Evolutionary conservation across 345 rosid species (phyloP).

Genomic region (Lepidium africanum): DNA sequence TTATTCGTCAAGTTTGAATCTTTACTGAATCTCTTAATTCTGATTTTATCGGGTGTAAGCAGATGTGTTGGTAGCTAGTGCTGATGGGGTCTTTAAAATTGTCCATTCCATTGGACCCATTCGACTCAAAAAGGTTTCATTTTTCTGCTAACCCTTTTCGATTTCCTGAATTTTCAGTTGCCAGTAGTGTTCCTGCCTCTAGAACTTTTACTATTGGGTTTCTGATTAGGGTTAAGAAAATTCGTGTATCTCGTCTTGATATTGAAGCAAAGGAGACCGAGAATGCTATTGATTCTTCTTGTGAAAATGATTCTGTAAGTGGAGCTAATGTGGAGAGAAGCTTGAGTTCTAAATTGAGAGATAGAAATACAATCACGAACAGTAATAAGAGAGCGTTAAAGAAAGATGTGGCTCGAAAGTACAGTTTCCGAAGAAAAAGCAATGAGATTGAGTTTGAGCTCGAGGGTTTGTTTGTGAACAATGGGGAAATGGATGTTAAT

Average conservation of each 20-base stretch:
- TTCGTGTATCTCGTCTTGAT: conserved; percentile 34
- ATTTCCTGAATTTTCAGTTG: conserved; percentile 34
- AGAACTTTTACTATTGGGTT: conserved; percentile 28
- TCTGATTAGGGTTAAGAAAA: conserved; percentile 31
- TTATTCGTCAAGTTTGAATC: not conserved
- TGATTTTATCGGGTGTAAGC: not conserved
- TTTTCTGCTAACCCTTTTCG: conserved; percentile 35
- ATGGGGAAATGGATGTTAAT: conserved; percentile 48
- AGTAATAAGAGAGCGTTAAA: conserved; percentile 24
- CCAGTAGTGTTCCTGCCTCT: conserved; percentile 20
- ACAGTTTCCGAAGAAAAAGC: conserved; percentile 27
- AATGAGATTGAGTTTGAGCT: conserved; percentile 25
- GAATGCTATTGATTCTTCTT: conserved; percentile 10
- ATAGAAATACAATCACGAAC: conserved; percentile 7
- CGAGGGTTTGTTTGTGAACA: conserved; percentile 29
- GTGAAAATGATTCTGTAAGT: conserved; percentile 6
- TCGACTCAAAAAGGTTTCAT: conserved; percentile 48
- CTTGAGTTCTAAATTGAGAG: conserved; percentile 10
- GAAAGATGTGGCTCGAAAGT: conserved; percentile 30
- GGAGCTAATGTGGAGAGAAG: conserved; percentile 21
- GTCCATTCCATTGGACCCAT: conserved; percentile 35
- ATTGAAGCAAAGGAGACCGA: conserved; percentile 29
- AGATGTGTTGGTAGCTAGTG: conserved; percentile 1
- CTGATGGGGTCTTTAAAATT: conserved; percentile 52
- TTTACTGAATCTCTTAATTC: not conserved